Conservation (phyloP, 2,329 filamentous ascomycete species). For the Claviceps monticola region DNA sequence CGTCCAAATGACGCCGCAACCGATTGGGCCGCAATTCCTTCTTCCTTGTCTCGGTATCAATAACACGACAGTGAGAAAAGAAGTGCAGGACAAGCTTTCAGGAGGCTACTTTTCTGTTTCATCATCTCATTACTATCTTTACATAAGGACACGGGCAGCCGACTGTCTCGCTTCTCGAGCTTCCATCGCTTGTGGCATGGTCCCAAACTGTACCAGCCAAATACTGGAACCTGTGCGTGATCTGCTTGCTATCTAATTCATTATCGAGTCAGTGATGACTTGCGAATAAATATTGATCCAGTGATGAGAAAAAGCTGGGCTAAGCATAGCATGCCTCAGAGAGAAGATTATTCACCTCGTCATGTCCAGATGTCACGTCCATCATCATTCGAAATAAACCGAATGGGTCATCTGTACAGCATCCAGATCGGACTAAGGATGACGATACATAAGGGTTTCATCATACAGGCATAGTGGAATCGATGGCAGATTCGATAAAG, state of each 20-base stretch:
- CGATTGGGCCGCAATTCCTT: background rate
- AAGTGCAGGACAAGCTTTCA: background rate
- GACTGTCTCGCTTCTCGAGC: background rate
- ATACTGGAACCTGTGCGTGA: background rate
- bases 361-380: constrained; percentile 23
- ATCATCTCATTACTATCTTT: background rate
- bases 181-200: background rate
- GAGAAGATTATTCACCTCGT: constrained; percentile 42
- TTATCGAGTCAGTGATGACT: background rate
- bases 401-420: constrained; percentile 19
- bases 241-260: background rate
- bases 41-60: background rate
- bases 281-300: background rate
- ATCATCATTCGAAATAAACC: constrained; percentile 15
- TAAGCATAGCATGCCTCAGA: constrained; percentile 24
- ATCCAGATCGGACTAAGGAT: constrained; percentile 76
- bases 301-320: background rate
- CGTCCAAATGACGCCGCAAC: background rate
- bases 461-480: constrained; percentile 37
- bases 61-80: background rate
- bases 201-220: background rate
- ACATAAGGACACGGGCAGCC: background rate
- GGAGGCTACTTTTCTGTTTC: background rate
- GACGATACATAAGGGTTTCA: constrained; percentile 81
- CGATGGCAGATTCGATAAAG: background rate